A percentile compares a stretch with the other conserved stretches of the same genome.
Evolutionary conservation across 805 yeast species (phyloP).

Genomic region (Barnettozyma siamensis): DNA sequence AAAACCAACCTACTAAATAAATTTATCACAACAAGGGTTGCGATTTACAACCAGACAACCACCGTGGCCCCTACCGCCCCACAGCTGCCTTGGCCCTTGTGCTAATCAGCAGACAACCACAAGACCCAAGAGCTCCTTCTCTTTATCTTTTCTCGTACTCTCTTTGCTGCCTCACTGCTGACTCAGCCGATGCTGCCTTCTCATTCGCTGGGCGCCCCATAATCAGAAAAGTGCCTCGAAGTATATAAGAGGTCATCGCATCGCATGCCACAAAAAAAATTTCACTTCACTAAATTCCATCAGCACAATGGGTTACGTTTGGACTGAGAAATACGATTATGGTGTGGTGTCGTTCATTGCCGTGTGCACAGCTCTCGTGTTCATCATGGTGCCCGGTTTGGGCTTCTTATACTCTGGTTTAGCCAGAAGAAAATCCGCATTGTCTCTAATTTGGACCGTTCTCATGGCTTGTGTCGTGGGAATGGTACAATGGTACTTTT

Average conservation of each 20-base stretch:
- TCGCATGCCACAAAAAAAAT: not conserved
- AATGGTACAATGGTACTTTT: constrained; percentile 90
- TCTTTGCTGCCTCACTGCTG: constrained; percentile 1
- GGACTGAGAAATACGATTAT: constrained; percentile 37
- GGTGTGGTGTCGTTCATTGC: constrained; percentile 48
- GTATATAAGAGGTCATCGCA: not conserved
- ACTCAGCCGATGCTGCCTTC: constrained; percentile 3
- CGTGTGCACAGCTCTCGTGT: constrained; percentile 63
- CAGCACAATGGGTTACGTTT: constrained; percentile 15
- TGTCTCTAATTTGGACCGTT: constrained; percentile 79
- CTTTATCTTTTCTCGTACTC: not conserved
- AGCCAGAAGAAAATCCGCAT: constrained; percentile 84
- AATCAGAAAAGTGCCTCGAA: not conserved
- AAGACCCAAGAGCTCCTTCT: no score
- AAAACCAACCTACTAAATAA: no score
- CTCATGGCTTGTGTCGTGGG: constrained; percentile 69
- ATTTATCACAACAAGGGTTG: no score
- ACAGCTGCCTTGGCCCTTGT: no score
- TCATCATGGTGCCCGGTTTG: constrained; percentile 92
- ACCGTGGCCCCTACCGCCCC: no score
- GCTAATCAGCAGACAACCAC: no score
- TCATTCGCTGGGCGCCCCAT: constrained; percentile 3
- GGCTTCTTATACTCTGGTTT: constrained; percentile 90
- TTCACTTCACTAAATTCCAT: not conserved
- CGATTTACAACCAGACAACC: no score